phyloP scores from a whole-genome alignment of 1,139 yeast genomes.

The Yamadazyma blattariae region DNA sequence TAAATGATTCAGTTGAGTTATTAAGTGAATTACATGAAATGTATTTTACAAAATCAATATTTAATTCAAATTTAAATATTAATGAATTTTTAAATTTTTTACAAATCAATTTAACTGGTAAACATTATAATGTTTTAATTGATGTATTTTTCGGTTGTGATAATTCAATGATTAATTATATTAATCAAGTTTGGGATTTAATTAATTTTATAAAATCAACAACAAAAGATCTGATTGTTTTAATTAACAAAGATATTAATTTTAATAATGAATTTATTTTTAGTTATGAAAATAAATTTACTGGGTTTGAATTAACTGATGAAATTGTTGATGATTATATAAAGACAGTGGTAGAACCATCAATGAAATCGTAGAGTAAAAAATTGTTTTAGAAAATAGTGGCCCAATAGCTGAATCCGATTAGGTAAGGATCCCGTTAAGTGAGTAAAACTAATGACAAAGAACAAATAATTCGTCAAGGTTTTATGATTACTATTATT shows the following conservation, averaged over 20 bases:
- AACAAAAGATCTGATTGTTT: conserved; percentile 8
- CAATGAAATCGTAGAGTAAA: background rate
- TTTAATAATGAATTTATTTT: conserved; percentile 23
- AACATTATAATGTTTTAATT: conserved; percentile 17
- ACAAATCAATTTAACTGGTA: conserved; percentile 6
- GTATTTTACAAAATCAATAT: conserved; percentile 4
- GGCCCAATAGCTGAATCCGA: too few species aligned
- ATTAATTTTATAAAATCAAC: conserved; percentile 19
- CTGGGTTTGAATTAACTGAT: conserved; percentile 22
- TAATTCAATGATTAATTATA: conserved; percentile 25
- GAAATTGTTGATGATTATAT: conserved; percentile 25
- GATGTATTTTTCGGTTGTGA: conserved; percentile 29
- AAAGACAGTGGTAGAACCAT: conserved; percentile 21
- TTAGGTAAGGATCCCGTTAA: too few species aligned
- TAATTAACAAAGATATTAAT: conserved; percentile 17
- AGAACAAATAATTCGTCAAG: too few species aligned
- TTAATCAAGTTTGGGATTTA: conserved; percentile 27
- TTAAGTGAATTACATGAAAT: conserved; percentile 10
- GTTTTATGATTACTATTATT: too few species aligned
- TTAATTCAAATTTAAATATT: conserved; percentile 4
- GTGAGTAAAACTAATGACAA: too few species aligned
- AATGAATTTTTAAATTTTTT: conserved; percentile 10
- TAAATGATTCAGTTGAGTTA: conserved; percentile 9
- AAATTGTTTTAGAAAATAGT: too few species aligned
- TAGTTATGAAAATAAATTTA: conserved; percentile 14